Evolutionary conservation across 768 basidiomycete genomes (phyloP), one percentile per base, ranked within the genome.

Genomic region (Lactarius hengduanensis): DNA sequence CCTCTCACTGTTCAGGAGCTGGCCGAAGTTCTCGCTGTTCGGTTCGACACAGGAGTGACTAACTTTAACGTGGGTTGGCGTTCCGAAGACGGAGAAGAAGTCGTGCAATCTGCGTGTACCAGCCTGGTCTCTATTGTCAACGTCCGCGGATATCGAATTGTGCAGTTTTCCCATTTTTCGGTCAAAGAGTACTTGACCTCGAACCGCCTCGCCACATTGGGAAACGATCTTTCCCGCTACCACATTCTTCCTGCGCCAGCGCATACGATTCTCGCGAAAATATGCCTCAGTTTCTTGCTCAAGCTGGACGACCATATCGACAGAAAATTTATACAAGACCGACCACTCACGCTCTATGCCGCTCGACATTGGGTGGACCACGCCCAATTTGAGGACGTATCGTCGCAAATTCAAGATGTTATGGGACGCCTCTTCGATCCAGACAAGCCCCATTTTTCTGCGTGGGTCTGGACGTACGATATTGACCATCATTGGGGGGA

Each of bases 101-200:
- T 40, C 0, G 32, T 67, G 4, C 47, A 40, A n/a, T 64, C 62
- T 1, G 61, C 63, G 1, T 58, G 47, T 26, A 58, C 66, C 26
- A 57, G 66, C 22, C 22, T 67, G 1, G 22, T 63, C 38, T 2
- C 22, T 0, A 13, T 67, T 4, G 43, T 58, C 57, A 18, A 65
- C 28, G 38, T 50, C 4, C n/a, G 32, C 28, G 50, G 57, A 6
- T 36, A 20, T 2, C 45, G 41, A 41, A 9, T 63, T 4, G 66
- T 68, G 3, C 64, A 64, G 8, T 67, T 67, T 20, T 54, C 58
- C 0, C 67, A 65, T 13, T 68, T 60, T 26, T 66, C 67, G 0
- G 67, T 66, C 22, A 59, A 68, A 5, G 67, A 68, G 20, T 68
- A 20, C 64, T 65, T 68, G 43, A 60, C 47, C 4, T 68, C 67